Base-by-base conservation (phyloP, 1,139 yeast genomes). In the Hansenula sp. region DNA sequence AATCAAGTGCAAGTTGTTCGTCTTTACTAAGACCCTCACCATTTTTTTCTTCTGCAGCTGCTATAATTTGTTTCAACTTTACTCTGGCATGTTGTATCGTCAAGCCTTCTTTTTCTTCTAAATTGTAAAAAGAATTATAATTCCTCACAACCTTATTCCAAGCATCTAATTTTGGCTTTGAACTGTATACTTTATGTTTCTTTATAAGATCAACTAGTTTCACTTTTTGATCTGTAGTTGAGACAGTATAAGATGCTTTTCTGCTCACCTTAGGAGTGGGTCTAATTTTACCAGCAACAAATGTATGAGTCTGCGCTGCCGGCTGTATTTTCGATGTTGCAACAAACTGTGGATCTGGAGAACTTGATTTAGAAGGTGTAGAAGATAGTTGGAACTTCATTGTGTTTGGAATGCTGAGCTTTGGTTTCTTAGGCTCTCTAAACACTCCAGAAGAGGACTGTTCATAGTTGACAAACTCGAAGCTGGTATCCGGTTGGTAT, bases 381-480 rank as follows among this genome's bases (percentile, higher is more conserved):
- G 9, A 10, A 10, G 26, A 7, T 6, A 42, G 14, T 13, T 29
- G 36, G 19, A 42, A 42, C 21, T 34, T 39, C n/a, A 17, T 34
- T 3, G 34, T 24, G n/a, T 40, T 37, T 9, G 45, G 45, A 29
- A 42, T 40, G 10, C 11, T 20, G 8, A 22, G 5, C 19, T 37
- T 42, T 6, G 14, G 25, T 28, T 14, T 37, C 22, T 36, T 42
- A 3, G 26, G 18, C 2, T 36, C 36, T 29, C 25, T 42, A 17
- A 42, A 41, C 3, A 20, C 14, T 13, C 13, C 14, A 3, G 35
- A 25, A 6, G 29, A 13, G 5, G 40, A 17, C 10, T 32, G 31
- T 6, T 29, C 28, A 24, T 39, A 41, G 31, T 39, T 42, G 2
- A 42, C 40, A 31, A 42, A 42, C 32, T 39, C 28, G 16, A 41